phyloP scores from a whole-genome alignment of 495 filamentous ascomycete genomes.

The Thermochaetoides thermophila region DNA sequence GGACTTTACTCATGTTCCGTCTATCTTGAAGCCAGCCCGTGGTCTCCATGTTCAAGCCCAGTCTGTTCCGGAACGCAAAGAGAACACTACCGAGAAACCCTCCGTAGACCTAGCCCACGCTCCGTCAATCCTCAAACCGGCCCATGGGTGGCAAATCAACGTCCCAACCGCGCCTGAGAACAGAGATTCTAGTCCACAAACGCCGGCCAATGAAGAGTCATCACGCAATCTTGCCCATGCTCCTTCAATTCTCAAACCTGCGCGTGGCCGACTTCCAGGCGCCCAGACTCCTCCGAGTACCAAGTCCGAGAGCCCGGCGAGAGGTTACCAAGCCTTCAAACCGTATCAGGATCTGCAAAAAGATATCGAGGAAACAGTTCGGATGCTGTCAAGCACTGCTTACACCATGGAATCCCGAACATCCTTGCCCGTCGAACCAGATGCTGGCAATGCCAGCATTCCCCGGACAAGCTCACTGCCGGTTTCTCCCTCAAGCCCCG shows the following conservation, averaged over 20 bases:
- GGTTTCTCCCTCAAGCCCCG: slow-evolving; percentile 4
- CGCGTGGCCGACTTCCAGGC: slow-evolving; percentile 12
- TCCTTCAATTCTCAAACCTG: slow-evolving; percentile 25
- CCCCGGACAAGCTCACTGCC: slow-evolving; percentile 1
- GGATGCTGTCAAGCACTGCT: slow-evolving; percentile 6
- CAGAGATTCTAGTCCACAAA: background rate
- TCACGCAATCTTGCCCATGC: slow-evolving; percentile 8
- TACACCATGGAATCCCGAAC: slow-evolving; percentile 1
- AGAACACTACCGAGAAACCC: slow-evolving; percentile 1
- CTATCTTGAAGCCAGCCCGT: too few relatives aligned
- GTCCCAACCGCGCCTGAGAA: background rate
- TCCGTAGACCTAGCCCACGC: slow-evolving; percentile 8
- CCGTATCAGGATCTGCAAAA: slow-evolving; percentile 7
- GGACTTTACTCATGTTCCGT: too few relatives aligned
- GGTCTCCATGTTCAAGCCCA: too few relatives aligned
- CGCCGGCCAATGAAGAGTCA: background rate
- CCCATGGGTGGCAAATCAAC: slow-evolving; percentile 11
- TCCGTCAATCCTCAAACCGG: slow-evolving; percentile 25
- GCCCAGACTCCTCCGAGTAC: slow-evolving; percentile 5
- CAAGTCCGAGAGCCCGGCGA: slow-evolving; percentile 4
- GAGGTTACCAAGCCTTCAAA: slow-evolving; percentile 8
- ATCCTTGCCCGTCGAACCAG: slow-evolving; percentile 2
- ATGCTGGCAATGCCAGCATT: slow-evolving; percentile 1
- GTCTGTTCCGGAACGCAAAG: too few relatives aligned
- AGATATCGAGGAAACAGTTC: slow-evolving; percentile 9